Base-by-base conservation (phyloP, 306 rosid genomes). In the Rosa multiflora region DNA sequence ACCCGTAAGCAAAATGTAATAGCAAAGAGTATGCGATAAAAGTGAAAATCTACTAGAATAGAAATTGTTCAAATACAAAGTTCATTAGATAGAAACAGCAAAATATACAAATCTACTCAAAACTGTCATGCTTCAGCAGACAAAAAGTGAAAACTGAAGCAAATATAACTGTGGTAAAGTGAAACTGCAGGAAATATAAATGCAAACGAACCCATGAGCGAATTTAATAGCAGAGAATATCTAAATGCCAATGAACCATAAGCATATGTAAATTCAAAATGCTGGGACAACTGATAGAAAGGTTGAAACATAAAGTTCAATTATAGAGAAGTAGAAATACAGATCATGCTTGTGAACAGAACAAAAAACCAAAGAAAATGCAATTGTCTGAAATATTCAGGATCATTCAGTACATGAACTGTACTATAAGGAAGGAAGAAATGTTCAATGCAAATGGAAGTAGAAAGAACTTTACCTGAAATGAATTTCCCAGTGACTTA, bases 401-500 rank as follows among this genome's bases (percentile, higher is more conserved):
- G 35, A 32, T 32, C 35, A 32, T 32, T 32, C 3, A 1, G 35
- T 32, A 32, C 35, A 8, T n/a, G n/a, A n/a, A n/a, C n/a, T n/a
- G n/a, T n/a, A n/a, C n/a, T n/a, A n/a, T n/a, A n/a, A 7, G 63
- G 29, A 21, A 21, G 6, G 7, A 32, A 48, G 32, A 10, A 23
- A 18, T 17, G 11, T 17, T 15, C 8, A 71, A 71, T 71, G 11
- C 20, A 20, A 71, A 17, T 29, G 61, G 29, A 49, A n/a, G 21
- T 5, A 29, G 8, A 48, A 18, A 29, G 23, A 61, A 49, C 58
- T 73, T 72, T 80, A 91, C 97, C 98, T 92, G 97, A 77, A 92
- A 95, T 26, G 99, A 91, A 82, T 95, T 95, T 32, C 98, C 99
- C 20, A 95, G 97, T n/a, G 99, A 95, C 68, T 95, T 95, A 39